Conservation (phyloP, 1,284 basidiomycete genomes). For the Takashimella koratensis region DNA sequence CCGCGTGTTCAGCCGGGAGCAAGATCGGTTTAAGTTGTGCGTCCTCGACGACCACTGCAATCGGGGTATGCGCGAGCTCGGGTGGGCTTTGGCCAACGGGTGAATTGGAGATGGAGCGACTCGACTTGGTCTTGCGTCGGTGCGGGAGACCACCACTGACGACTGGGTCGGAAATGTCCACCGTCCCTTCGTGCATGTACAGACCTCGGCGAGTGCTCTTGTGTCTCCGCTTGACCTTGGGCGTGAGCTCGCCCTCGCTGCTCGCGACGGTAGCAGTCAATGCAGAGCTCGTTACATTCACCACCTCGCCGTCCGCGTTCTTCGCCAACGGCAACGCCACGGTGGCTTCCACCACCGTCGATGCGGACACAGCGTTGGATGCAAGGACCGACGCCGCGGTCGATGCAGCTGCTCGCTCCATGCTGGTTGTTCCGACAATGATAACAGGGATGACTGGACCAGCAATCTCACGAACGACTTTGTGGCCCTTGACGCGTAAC, state of each 20-base stretch:
- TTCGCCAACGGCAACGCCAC: background rate
- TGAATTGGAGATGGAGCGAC: background rate
- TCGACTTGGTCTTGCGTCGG: background rate
- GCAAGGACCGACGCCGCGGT: conserved; percentile 8
- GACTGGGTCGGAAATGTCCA: conserved; percentile 21
- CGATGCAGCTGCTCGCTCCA: conserved; percentile 19
- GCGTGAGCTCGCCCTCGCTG: background rate
- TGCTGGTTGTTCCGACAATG: conserved; percentile 14
- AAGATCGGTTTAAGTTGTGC: conserved; percentile 28
- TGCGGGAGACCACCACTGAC: background rate
- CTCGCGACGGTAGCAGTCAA: background rate
- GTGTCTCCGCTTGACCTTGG: conserved; percentile 18
- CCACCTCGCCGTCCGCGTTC: background rate
- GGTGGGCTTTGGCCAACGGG: background rate
- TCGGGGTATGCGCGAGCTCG: background rate
- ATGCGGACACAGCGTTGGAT: conserved; percentile 1
- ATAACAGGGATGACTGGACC: conserved; percentile 20
- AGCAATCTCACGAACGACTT: background rate
- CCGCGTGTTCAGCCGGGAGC: conserved; percentile 16
- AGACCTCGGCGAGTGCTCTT: conserved; percentile 26
- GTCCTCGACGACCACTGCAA: background rate
- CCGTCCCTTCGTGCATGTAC: conserved; percentile 37
- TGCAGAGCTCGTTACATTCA: background rate
- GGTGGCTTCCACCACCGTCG: background rate
- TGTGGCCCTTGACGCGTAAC: conserved; percentile 16